Conservation (phyloP, 78 protist genomes). For the slime mould (Dictyostelium discoideum) region dicty_2.7 NC_007090.3:3501001-3501500, state of each 20-base stretch:
- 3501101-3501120: neutral
- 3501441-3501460: neutral
- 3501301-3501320: neutral
- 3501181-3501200: neutral
- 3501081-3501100: neutral
- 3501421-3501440: too few relatives aligned
- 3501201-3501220: neutral
- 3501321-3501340: neutral
- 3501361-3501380: neutral
- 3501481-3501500: neutral
- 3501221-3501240: conserved; percentile 8
- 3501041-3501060: neutral
- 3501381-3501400: neutral
- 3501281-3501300: neutral
- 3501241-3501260: conserved; percentile 8
- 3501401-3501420: too few relatives aligned
- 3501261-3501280: neutral
- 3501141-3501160: neutral
- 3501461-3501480: neutral
- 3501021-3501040: neutral
- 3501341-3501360: neutral
- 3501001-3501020: neutral
- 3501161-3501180: too few relatives aligned
- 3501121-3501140: neutral
- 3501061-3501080: neutral